These are phyloP conservation scores for Mycosphaerella sp. DNA, from an alignment of 2,329 filamentous ascomycete genomes.

Conservation along the genomic window DNA sequence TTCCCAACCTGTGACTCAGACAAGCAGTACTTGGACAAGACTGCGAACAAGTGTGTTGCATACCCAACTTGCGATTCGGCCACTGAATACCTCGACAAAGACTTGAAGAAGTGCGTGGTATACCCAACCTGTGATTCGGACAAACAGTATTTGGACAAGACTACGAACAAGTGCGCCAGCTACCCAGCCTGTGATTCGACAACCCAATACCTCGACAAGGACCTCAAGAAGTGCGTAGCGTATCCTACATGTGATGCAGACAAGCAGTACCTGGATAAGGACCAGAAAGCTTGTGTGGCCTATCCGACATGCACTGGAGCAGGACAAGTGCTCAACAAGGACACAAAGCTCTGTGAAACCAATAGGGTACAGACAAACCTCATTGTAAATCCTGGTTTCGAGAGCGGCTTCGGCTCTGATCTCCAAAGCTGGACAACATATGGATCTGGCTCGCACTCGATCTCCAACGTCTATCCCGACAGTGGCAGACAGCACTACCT, in stretches of 20 bases:
- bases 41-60: not conserved
- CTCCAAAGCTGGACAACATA: not conserved
- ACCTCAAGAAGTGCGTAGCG: not conserved
- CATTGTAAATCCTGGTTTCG: not conserved
- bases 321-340: not conserved
- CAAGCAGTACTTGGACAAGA: not conserved
- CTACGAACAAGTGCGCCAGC: not conserved
- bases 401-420: not conserved
- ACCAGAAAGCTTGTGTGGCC: not conserved
- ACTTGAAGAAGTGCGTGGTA: not conserved
- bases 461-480: not conserved
- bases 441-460: not conserved
- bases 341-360: not conserved
- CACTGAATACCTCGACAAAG: not conserved
- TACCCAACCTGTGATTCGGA: not conserved
- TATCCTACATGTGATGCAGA: not conserved
- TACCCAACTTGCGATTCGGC: not conserved
- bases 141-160: not conserved
- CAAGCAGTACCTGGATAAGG: not conserved
- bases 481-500: not conserved
- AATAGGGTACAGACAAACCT: not conserved
- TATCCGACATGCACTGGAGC: not conserved
- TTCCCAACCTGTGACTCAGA: not conserved
- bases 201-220: not conserved
- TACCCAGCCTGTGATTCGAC: not conserved